A percentile compares a stretch with the other conserved stretches of the same genome.
Evolutionary conservation across 805 yeast species (phyloP).

Genomic region (Ogataea pini): DNA sequence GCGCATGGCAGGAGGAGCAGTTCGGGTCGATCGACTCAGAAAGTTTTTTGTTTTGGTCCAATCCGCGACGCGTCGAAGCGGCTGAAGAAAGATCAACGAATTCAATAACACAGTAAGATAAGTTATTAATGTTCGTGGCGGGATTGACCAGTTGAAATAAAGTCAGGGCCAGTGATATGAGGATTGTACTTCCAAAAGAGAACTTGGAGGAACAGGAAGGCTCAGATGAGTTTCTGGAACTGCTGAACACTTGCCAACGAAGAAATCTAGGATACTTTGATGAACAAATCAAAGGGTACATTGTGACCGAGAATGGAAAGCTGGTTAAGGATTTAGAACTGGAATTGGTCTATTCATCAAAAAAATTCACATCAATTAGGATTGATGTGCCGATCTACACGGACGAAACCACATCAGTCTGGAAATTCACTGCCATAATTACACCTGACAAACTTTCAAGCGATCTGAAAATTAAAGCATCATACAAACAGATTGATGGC

Average conservation of each 20-base stretch:
- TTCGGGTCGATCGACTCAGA: constrained; percentile 3
- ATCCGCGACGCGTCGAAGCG: constrained; percentile 1
- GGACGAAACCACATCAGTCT: constrained; percentile 10
- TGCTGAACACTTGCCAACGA: not conserved
- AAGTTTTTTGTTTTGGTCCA: too few relatives aligned
- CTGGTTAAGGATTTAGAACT: constrained; percentile 7
- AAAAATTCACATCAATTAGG: constrained; percentile 5
- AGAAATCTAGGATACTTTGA: constrained; percentile 20
- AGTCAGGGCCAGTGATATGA: too few relatives aligned
- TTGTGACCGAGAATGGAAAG: constrained; percentile 8
- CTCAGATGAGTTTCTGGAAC: constrained; percentile 1
- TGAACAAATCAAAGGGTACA: constrained; percentile 15
- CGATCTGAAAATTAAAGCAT: constrained; percentile 19
- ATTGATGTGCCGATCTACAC: constrained; percentile 8
- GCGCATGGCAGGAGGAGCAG: not conserved
- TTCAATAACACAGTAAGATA: not conserved
- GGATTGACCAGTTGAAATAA: too few relatives aligned
- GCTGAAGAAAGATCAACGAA: not conserved
- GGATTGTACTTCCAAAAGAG: constrained; percentile 4
- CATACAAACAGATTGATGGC: constrained; percentile 13
- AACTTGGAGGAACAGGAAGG: not conserved
- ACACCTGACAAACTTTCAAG: constrained; percentile 24
- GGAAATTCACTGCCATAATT: constrained; percentile 20
- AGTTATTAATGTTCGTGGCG: too few relatives aligned
- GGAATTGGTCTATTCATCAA: constrained; percentile 16